These are phyloP conservation scores for Stagonosporopsis vannaccii DNA, from an alignment of 2,329 filamentous ascomycete species.

Conservation along the genomic window DNA sequence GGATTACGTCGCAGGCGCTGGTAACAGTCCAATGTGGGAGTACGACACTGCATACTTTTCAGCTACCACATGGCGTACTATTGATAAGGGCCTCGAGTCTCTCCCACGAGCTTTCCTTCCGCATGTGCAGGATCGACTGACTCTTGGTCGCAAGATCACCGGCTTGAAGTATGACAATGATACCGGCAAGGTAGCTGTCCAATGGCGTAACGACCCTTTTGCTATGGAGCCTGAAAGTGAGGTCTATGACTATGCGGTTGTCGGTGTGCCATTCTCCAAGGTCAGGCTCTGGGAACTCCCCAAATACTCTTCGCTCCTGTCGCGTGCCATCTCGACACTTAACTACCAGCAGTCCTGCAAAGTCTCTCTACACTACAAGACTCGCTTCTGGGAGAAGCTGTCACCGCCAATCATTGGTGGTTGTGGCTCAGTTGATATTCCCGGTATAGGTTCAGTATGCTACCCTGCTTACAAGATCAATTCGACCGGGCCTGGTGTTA, in stretches of 20 bases:
- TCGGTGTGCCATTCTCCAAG: conserved; percentile 69
- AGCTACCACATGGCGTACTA: conserved; percentile 68
- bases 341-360: conserved; percentile 62
- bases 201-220: conserved; percentile 61
- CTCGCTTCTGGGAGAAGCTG: conserved; percentile 67
- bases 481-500: conserved; percentile 66
- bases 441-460: conserved; percentile 68
- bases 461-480: conserved; percentile 74
- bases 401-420: conserved; percentile 67
- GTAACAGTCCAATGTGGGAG: conserved; percentile 57
- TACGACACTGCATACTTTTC: conserved; percentile 65
- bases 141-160: conserved; percentile 64
- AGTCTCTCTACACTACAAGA: conserved; percentile 72
- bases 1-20: conserved; percentile 49
- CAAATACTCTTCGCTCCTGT: conserved; percentile 58
- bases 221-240: conserved; percentile 54
- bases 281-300: conserved; percentile 69
- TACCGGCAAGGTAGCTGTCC: conserved; percentile 63
- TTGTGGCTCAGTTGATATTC: conserved; percentile 67
- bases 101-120: conserved; percentile 70
- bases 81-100: conserved; percentile 66
- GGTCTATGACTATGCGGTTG: conserved; percentile 71
- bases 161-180: conserved; percentile 62
- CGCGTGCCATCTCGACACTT: conserved; percentile 57
- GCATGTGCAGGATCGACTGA: conserved; percentile 64